Conservation (phyloP, 441 rosid species). For the Erysimum cheiri region DNA sequence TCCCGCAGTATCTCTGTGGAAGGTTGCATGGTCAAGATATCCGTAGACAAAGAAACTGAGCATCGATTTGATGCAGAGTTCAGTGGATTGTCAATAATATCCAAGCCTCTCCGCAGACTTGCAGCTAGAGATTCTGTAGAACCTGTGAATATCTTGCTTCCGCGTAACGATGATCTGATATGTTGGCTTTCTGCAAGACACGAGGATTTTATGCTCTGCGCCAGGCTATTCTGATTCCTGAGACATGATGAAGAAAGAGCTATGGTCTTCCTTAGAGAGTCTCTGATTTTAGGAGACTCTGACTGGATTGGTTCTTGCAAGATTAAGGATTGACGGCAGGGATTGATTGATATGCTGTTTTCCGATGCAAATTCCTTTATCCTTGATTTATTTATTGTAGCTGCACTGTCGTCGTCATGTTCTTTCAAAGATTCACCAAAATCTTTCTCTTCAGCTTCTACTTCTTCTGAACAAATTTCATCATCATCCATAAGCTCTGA, state of each 20-base stretch:
- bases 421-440: constrained; percentile 41
- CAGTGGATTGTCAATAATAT: constrained; percentile 73
- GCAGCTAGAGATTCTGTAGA: constrained; percentile 88
- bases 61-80: constrained; percentile 63
- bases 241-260: constrained; percentile 57
- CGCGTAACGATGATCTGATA: constrained; percentile 64
- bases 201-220: constrained; percentile 46
- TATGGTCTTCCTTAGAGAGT: constrained; percentile 66
- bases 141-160: constrained; percentile 67
- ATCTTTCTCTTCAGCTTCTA: constrained; percentile 53
- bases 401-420: constrained; percentile 41
- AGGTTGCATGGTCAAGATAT: constrained; percentile 70
- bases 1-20: constrained; percentile 56
- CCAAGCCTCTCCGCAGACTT: constrained; percentile 90
- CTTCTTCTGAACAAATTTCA: constrained; percentile 60
- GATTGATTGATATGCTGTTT: constrained; percentile 63
- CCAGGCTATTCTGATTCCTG: constrained; percentile 56
- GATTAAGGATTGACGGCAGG: constrained; percentile 57
- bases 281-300: constrained; percentile 89
- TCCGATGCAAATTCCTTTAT: constrained; percentile 47
- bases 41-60: constrained; percentile 79
- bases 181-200: constrained; percentile 56
- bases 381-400: constrained; percentile 41
- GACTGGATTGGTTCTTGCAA: constrained; percentile 82
- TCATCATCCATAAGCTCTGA: constrained; percentile 68